Evolutionary conservation across 2,329 filamentous ascomycete genomes (phyloP).

Genomic region (Aurifilum marmelostoma): DNA sequence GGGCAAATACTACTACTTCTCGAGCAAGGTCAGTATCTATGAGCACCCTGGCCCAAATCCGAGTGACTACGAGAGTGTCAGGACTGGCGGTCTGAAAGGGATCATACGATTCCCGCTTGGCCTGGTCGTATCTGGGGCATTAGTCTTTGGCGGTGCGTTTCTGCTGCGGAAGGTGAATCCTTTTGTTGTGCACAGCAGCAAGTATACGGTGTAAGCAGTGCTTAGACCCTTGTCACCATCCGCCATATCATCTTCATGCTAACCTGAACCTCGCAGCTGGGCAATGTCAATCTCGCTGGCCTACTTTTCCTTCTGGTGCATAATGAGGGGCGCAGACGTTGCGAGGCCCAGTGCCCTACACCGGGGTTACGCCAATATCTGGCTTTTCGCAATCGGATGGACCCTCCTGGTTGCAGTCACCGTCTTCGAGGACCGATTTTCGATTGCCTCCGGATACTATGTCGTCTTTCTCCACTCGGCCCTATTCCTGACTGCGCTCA

Average conservation of each 20-base stretch:
- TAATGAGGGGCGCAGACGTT: conserved; percentile 77
- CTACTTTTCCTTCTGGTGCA: conserved; percentile 80
- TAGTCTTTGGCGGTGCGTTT: conserved; percentile 74
- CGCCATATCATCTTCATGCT: conserved; percentile 18
- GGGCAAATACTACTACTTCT: conserved; percentile 90
- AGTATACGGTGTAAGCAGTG: conserved; percentile 69
- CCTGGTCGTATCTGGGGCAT: conserved; percentile 66
- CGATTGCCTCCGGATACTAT: conserved; percentile 77
- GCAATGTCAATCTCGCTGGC: conserved; percentile 83
- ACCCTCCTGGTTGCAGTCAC: conserved; percentile 70
- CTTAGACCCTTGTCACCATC: too few species aligned
- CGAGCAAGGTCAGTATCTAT: conserved; percentile 59
- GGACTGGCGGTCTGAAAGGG: conserved; percentile 76
- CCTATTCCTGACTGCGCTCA: conserved; percentile 72
- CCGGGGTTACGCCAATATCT: conserved; percentile 77
- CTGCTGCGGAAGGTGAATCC: conserved; percentile 84
- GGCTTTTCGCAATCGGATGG: conserved; percentile 82
- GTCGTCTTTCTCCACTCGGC: conserved; percentile 79
- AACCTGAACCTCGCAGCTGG: conserved; percentile 56
- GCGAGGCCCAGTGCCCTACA: conserved; percentile 85
- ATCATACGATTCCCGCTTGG: conserved; percentile 84
- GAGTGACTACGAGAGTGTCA: conserved; percentile 57
- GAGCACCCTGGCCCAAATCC: conserved; percentile 51
- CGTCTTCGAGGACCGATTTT: conserved; percentile 74
- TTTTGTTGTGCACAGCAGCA: conserved; percentile 85